Evolutionary conservation across 768 basidiomycete species (phyloP), one percentile per base, ranked within the genome.

Genomic region (Rhodotorula toruloides): DNA sequence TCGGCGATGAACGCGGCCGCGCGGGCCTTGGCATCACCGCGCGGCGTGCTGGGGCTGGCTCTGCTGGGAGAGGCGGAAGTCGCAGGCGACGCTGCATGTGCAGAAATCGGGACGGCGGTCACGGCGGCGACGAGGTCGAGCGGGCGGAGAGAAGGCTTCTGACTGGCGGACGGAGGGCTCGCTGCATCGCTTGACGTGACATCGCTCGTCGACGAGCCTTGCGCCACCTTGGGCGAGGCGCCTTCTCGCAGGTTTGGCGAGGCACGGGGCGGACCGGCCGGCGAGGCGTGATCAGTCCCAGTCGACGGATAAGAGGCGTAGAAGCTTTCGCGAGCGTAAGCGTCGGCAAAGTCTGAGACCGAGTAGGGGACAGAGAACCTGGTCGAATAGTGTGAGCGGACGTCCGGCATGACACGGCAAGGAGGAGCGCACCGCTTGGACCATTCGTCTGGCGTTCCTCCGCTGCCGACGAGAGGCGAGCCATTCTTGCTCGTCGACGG

Each of bases 1-100:
- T 67, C 65, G 7, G 60, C 65, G 42, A 67, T 61, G 56, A 67
- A 67, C 0, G 65, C 65, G 17, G 60, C 65, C 21, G 65, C 65
- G 13, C 65, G 44, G 29, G 65, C 65, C 39, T 67, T 67, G 19
- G 65, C 65, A 27, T 67, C 65, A 5, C 54, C 49, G 13, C 46
- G 52, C 19, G 59, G 32, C 40, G 58, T 42, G 14, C 31, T 14
- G 16, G 25, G 1, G 14, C 39, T 11, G 16, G 39, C n/a, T 16
- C 42, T 43, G 42, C 42, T 5, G 40, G 17, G 40, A 17, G 40
- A 40, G 40, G n/a, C n/a, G n/a, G n/a, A n/a, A n/a, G n/a, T n/a
- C n/a, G n/a, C n/a, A n/a, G n/a, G n/a, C n/a, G n/a, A n/a, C n/a
- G n/a, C n/a, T n/a, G n/a, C n/a, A n/a, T n/a, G n/a, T n/a, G n/a